Evolutionary conservation across 2,329 filamentous ascomycete species (phyloP), one percentile per base, ranked within the genome.

Genomic region (Acrodontium crateriforme): DNA sequence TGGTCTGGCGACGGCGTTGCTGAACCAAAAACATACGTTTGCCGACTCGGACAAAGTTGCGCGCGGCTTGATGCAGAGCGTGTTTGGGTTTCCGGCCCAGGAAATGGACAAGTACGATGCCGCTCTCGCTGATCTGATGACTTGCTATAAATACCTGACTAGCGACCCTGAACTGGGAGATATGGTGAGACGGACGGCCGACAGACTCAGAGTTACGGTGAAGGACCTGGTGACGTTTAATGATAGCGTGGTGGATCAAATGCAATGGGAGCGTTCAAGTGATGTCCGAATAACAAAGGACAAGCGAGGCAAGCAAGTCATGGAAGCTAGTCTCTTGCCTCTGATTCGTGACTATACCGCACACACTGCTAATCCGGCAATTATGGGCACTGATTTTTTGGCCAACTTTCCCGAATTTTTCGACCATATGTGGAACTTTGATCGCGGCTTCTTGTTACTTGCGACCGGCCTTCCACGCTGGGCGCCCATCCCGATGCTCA

Each of bases 221-320:
- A 63, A 67, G 4, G 65, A 69, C 29, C 47, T 78, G 18, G 60
- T 76, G 20, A 71, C 69, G 1, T 74, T 73, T 40, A 63, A 61
- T 19, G 55, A 61, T 6, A 73, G 69, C 11, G 53, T 63, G 2
- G 68, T 78, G 14, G 73, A 78, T 41, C 69, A 75, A 35, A 60
- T 62, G 40, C 56, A 58, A 2, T 78, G 74, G 73, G 74, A 78
- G 44, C 62, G 69, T 18, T 53, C 48, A n/a, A 61, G 56, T 11
- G 49, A 58, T 7, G 54, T 66, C 1, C 50, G 52, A 2, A 47
- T 59, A 7, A 45, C 22, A 9, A 28, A 23, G 10, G 34, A 41
- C 39, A 44, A 53, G 2, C 47, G 50, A n/a, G 54, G 47, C 5
- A 53, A 52, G 10, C 49, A 54, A 16, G 56, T 65, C 29, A 68